Evolutionary conservation across 2,329 filamentous ascomycete species (phyloP), one percentile per base, ranked within the genome.

Genomic region (Neoscytalidium dimidiatum): DNA sequence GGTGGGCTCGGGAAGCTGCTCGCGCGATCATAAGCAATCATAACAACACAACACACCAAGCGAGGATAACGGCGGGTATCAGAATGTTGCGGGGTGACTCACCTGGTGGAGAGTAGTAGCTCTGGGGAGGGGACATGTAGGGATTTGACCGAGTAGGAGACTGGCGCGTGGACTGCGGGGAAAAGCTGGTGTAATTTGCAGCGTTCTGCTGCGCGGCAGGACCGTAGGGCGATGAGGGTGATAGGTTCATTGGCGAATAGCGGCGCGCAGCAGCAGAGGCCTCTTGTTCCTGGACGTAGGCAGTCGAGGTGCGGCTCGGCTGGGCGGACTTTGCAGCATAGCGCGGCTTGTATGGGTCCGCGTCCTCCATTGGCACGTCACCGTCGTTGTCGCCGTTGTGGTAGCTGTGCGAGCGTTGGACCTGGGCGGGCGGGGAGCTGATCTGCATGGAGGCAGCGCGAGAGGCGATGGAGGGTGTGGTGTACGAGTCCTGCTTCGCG

Each of bases 201-300:
- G 82, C 74, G 69, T 72, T 72, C 68, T 81, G 82, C 74, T 81
- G 87, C 67, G 83, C 86, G 76, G 82, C 91, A 53, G 81, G 84
- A 75, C 87, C 85, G 80, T 96, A 96, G 35, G 92, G 89, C 64
- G 91, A 90, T 35, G 90, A 88, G 44, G 93, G 92, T 67, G 93
- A 92, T 67, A 96, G 82, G 77, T 97, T 94, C 94, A 97, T 97
- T 68, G 94, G 95, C 52, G 94, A 98, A 80, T 98, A 98, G 75
- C 94, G 88, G 77, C 96, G 92, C 66, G 93, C 92, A 65, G 92
- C 92, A 58, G 92, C 85, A 48, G 92, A 95, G 19, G 53, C 56
- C 66, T 91, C 88, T 73, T 94, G 89, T 69, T 89, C 88, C 58
- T 89, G 82, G 52, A 88, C 79, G 70, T 90, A 91, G 76, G 94